Evolutionary conservation across 2,329 filamentous ascomycete genomes (phyloP), one percentile per base, ranked within the genome.

Genomic region (Emericellopsis cladophorae): DNA sequence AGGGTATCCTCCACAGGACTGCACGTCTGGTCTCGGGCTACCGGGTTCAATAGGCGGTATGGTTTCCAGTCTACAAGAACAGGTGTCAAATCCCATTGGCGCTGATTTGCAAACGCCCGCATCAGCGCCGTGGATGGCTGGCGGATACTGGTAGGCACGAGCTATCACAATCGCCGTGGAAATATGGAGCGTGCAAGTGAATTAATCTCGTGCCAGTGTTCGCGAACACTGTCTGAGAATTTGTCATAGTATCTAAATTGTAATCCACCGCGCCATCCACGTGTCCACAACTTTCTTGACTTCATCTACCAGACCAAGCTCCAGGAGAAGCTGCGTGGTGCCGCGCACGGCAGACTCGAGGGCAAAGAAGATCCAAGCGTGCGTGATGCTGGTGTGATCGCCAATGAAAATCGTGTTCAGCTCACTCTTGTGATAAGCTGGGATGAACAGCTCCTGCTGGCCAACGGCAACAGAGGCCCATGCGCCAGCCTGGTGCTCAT

Each of bases 321-420:
- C 50, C 15, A 82, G 60, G 54, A 84, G 57, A 45, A 84, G 48
- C 57, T 85, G 78, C 5, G 76, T 67, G 0, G 76, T 74, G 0
- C 80, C 77, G 2, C 81, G 64, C 2, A 84, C 73, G 0, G 76
- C 79, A 10, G 74, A 80, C 52, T 85, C 80, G 5, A 85, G 59
- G 1, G 81, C 80, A 3, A 71, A 75, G 26, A 72, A 71, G 39
- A 83, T 80, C 79, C 79, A 84, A 1, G 78, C 79, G 51, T 85
- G 81, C 0, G 81, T 86, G 52, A 79, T 83, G 7, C 70, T 74
- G 0, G 80, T 84, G 52, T 84, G 79, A 54, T 85, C 81, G 2
- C 75, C 75, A 6, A 81, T 63, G 44, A 84, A 83, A 29, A 84
- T 74, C n/a, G 79, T 77, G 59, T 79, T 74, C 46, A 69, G 70